These are phyloP conservation scores for Aspergillus avenaceus DNA, from an alignment of 495 filamentous ascomycete species.

Conservation along the genomic window DNA sequence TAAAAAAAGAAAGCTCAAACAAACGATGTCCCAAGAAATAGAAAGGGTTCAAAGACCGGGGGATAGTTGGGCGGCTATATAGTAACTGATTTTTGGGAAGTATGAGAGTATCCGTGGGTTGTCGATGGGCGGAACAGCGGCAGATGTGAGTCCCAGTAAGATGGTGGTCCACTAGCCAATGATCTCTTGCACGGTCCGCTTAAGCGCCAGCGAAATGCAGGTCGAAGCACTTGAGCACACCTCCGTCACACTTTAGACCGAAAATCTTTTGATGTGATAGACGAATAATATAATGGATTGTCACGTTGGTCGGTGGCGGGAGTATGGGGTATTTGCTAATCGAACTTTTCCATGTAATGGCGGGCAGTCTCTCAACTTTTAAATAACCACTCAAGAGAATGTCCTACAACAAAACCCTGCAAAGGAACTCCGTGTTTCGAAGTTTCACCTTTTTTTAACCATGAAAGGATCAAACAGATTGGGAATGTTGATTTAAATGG, in stretches of 20 bases:
- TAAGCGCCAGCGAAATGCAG: neutral
- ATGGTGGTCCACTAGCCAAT: neutral
- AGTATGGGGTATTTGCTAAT: neutral
- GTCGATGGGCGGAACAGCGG: neutral
- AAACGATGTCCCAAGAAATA: conserved; percentile 23
- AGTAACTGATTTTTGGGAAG: conserved; percentile 17
- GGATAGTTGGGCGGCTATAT: conserved; percentile 38
- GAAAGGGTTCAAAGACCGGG: conserved; percentile 7
- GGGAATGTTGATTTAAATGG: too few species aligned
- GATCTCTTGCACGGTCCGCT: neutral
- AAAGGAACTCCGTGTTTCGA: too few species aligned
- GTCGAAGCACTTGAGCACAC: neutral
- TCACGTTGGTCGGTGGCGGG: neutral
- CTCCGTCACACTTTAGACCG: neutral
- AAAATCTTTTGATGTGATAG: neutral
- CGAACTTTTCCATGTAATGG: neutral
- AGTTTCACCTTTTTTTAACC: neutral
- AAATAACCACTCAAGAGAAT: neutral
- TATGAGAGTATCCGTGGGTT: too few species aligned
- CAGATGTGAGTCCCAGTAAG: too few species aligned
- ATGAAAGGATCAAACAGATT: too few species aligned
- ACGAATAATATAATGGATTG: neutral
- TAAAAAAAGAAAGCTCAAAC: conserved; percentile 25
- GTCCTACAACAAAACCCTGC: too few species aligned
- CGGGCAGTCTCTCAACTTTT: neutral